Evolutionary conservation across 2,329 filamentous ascomycete species (phyloP), one percentile per base, ranked within the genome.

Genomic region (Penicillium freii): DNA sequence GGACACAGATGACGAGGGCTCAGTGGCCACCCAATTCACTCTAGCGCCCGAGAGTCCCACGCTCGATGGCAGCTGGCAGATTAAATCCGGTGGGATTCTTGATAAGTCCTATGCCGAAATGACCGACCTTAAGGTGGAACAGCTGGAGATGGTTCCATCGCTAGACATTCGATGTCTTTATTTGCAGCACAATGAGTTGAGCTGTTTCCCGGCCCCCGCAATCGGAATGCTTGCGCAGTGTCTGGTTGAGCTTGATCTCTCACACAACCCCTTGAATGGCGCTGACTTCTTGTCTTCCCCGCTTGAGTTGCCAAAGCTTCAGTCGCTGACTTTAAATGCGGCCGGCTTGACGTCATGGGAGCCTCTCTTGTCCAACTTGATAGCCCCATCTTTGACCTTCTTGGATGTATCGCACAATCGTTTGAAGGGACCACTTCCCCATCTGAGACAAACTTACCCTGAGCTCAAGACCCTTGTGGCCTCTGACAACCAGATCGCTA

Each of bases 361-460:
- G 1, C 84, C 88, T 0, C 76, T 97, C 17, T 81, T 85, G 3
- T 75, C 79, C 5, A 78, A 85, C 62, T 81, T 97, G 5, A 80
- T 82, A n/a, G 91, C 92, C 0, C 91, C 92, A 0, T 80, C 77
- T 7, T 81, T 97, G 7, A 84, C 88, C 53, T 89, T 88, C 64
- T 80, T 97, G 1, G 90, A 97, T 69, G 81, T 95, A 8, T 91
- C 89, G 25, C 84, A 88, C 62, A 97, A 97, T 71, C 86, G 89
- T n/a, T 77, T 97, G 31, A 83, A 85, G 0, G 82, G 83, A 6
- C 49, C 82, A 0, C 79, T 97, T 0, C 90, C 92, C 0, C 63
- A 71, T 25, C 77, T 96, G 7, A 86, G 86, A 52, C 76, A 82
- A 7, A 78, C 77, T 1, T 97, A 91, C 70, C 90, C 91, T 0